A percentile compares a stretch with the other conserved stretches of the same genome.
Conservation (phyloP, 768 basidiomycete species). For the Russula ochroleuca region DNA sequence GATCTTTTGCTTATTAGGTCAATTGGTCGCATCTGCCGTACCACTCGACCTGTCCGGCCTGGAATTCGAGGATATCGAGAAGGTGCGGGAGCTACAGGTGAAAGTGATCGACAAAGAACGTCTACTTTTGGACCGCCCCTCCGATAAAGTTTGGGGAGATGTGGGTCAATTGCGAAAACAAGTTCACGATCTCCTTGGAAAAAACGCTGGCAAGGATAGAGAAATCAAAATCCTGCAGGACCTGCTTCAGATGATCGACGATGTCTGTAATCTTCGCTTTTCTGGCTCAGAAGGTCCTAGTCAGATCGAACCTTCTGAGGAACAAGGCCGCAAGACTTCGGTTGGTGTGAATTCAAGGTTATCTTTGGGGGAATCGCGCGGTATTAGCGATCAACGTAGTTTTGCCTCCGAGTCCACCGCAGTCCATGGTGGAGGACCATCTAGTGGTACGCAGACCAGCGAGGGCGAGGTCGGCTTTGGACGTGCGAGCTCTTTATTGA, state of each 20-base stretch:
- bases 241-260: not conserved
- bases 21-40: not conserved
- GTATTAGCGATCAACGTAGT: not conserved
- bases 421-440: no score
- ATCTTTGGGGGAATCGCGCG: not conserved
- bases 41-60: constrained; percentile 1
- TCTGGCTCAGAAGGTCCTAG: no score
- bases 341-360: no score
- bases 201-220: not conserved
- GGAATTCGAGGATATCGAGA: not conserved
- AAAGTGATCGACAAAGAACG: constrained; percentile 1
- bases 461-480: no score
- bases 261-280: not conserved
- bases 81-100: constrained; percentile 2
- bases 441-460: no score
- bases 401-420: no score
- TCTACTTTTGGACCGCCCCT: not conserved
- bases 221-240: not conserved
- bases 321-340: not conserved
- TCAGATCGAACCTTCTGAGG: no score
- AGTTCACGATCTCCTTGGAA: not conserved
- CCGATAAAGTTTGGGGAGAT: not conserved
- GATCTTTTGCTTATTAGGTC: constrained; percentile 14
- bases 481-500: no score
- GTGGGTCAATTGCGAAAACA: not conserved